Evolutionary conservation across 192 early-diverging fungal species (phyloP), one percentile per base, ranked within the genome.

Genomic region (Podila epicladia): DNA sequence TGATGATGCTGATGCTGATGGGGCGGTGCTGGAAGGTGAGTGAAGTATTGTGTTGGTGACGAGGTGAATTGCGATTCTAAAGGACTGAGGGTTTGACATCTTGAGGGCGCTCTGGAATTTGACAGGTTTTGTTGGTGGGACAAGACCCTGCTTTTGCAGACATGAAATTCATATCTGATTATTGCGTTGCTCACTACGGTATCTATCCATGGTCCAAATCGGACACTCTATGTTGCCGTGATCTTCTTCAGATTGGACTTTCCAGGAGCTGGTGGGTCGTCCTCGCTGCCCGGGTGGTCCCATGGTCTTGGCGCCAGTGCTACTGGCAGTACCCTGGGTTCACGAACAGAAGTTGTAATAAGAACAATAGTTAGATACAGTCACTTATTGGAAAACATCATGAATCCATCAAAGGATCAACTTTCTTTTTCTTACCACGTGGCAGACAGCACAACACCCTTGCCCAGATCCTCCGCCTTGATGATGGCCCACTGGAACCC

Each of bases 401-500:
- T 28, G 48, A 31, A 37, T 20, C 24, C 2, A 65, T 4, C 51
- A 49, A 60, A 26, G 53, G 58, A 9, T 9, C 2, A 37, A 65
- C 11, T 22, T 24, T 55, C 24, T 17, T 32, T 32, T 51, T 57
- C 48, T 77, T 85, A 85, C 84, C 84, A 85, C 29, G 84, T 85
- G n/a, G 84, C 84, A 9, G 79, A 75, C 4, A 85, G 37, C 24
- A 85, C 72, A 37, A 85, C 84, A 9, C 84, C 84, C 15, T 85
- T 62, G n/a, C 84, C 84, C 9, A 71, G 13, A 62, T 85, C 77
- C 58, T 85, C 71, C 2, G 79, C 66, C 29, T 82, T 67, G 45
- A 85, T 85, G 31, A 85, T 29, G 0, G 79, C 72, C 67, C 79
- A 85, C 63, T 85, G 84, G 28, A 85, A 75, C 0, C 84, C 79